A percentile compares a stretch with the other conserved stretches of the same genome.
Conservation (phyloP, 2,329 filamentous ascomycete genomes). For the Colletotrichum incanum region DNA sequence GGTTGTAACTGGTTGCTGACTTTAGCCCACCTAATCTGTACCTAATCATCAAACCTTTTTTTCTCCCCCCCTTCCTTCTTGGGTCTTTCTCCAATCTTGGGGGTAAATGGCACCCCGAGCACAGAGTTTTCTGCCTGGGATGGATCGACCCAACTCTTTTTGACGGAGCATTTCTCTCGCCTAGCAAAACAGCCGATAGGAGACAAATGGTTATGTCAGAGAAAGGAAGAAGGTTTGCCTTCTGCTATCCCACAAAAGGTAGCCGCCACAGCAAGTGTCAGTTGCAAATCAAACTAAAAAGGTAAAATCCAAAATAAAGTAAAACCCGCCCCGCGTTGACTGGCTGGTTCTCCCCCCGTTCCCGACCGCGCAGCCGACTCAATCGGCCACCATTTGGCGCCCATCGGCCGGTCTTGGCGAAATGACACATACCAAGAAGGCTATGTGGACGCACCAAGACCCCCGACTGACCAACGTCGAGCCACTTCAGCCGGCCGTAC, state of each 20-base stretch:
- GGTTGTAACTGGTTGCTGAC: neutral
- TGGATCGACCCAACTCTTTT: neutral
- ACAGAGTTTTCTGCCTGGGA: neutral
- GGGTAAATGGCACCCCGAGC: neutral
- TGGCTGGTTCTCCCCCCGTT: neutral
- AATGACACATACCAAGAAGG: slow-evolving; percentile 36
- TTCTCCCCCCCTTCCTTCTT: neutral
- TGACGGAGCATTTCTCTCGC: neutral
- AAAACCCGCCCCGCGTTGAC: no score
- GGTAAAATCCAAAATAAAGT: neutral
- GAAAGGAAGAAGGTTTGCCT: neutral
- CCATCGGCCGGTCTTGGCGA: slow-evolving; percentile 31
- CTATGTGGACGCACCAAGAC: slow-evolving; percentile 29
- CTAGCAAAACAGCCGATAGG: no score
- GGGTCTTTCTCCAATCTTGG: slow-evolving; percentile 8
- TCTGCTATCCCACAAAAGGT: neutral
- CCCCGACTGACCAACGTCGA: slow-evolving; percentile 3
- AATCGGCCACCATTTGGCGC: slow-evolving; percentile 24
- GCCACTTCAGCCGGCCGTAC: neutral
- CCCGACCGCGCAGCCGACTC: neutral
- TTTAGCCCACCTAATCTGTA: slow-evolving; percentile 3
- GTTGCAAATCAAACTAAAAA: slow-evolving; percentile 9
- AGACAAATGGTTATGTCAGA: neutral
- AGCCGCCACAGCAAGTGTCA: neutral
- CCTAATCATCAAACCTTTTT: slow-evolving; percentile 30